Base-by-base conservation (phyloP, 2,329 filamentous ascomycete species). In the Keithomyces neogunnii region DNA sequence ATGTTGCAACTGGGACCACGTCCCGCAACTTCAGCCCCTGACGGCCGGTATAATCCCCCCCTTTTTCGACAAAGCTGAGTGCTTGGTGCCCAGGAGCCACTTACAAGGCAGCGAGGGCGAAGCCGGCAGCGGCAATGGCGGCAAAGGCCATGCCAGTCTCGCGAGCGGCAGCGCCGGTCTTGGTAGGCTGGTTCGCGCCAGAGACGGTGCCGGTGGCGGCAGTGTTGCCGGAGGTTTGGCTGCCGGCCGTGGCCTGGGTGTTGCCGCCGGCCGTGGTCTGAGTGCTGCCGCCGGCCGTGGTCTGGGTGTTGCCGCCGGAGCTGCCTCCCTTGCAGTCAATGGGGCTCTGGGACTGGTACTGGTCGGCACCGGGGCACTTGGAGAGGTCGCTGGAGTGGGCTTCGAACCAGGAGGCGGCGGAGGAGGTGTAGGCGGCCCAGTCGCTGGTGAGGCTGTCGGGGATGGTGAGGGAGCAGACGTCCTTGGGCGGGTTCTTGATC, bases 391-490 rank as follows among this genome's bases (percentile, higher is more conserved):
- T 57, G 52, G 56, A 46, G 62, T 66, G 59, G 36, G 54, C 43
- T 26, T 50, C 51, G 58, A 62, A 63, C 67, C 69, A 71, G 2
- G 57, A 59, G 8, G 55, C 26, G 35, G 66, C 50, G 54, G 63
- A 50, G 47, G 57, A 58, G 56, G 56, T 62, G 63, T 69, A 71
- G 53, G 56, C 60, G 29, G 57, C 53, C 59, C 64, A 69, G 42
- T 65, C 56, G 32, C 52, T 56, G 57, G 55, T 61, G 36, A 70
- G 61, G 57, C 58, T 61, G 28, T 54, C 39, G n/a, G 69, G 65
- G 5, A 60, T 51, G 50, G 51, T 61, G 60, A 65, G 62, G 55
- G 51, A 26, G 66, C 68, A 70, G 3, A 60, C 56, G 61, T 69
- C 60, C 48, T 62, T 61, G 49, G 58, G 56, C 5, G 60, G 56